A percentile compares a stretch with the other conserved stretches of the same genome.
These are phyloP conservation scores for Rhodotorula sp. DNA, from an alignment of 1,284 basidiomycete genomes.

Conservation along the genomic window DNA sequence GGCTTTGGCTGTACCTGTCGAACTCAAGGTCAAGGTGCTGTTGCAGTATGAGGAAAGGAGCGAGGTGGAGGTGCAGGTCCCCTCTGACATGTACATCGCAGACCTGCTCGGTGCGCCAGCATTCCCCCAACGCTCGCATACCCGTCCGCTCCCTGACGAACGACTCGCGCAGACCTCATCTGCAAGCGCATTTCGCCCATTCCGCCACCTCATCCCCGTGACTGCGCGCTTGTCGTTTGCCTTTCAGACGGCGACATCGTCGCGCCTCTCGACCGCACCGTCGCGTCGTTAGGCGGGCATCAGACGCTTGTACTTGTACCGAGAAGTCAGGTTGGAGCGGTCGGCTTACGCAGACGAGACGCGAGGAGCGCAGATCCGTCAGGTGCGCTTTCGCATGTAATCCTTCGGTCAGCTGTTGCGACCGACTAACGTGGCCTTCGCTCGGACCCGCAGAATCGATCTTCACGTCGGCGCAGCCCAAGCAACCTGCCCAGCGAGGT, in stretches of 20 bases:
- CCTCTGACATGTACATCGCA: conserved; percentile 94
- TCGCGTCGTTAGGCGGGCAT: conserved; percentile 56
- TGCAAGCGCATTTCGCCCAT: conserved; percentile 45
- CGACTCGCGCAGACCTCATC: conserved; percentile 52
- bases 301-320: conserved; percentile 76
- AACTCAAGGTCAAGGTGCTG: conserved; percentile 27
- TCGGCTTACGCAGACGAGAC: neutral
- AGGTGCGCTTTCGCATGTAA: neutral
- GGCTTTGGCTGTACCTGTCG: conserved; percentile 19
- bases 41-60: neutral
- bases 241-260: conserved; percentile 67
- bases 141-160: no score
- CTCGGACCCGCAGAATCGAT: conserved; percentile 67
- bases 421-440: conserved; percentile 6
- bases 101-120: conserved; percentile 74
- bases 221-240: conserved; percentile 77
- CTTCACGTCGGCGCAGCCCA: conserved; percentile 71
- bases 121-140: conserved; percentile 22
- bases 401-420: neutral
- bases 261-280: conserved; percentile 91
- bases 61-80: conserved; percentile 47
- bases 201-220: conserved; percentile 42
- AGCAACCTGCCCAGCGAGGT: conserved; percentile 11
- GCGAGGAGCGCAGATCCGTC: neutral
- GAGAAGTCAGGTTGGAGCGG: conserved; percentile 63